phyloP scores from a whole-genome alignment of 2,329 filamentous ascomycete genomes.

The Xylaria sp. region DNA sequence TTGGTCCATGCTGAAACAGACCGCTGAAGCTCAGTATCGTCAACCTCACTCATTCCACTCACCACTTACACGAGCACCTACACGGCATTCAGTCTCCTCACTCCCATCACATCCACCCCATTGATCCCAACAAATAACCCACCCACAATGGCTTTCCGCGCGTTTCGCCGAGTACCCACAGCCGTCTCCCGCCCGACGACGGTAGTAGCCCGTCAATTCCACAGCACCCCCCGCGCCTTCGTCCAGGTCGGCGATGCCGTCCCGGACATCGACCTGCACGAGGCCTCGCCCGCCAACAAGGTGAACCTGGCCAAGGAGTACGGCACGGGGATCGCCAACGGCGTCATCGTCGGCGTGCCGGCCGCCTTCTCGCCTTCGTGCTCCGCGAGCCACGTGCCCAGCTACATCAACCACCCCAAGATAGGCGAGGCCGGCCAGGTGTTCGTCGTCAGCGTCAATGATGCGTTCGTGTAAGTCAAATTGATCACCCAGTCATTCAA shows the following conservation, averaged over 20 bases:
- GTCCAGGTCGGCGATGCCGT: conserved; percentile 84
- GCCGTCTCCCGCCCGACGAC: conserved; percentile 40
- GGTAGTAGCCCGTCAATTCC: conserved; percentile 63
- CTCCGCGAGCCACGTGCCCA: conserved; percentile 78
- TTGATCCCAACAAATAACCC: neutral
- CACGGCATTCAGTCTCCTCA: neutral
- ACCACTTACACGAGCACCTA: neutral
- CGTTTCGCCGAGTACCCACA: conserved; percentile 39
- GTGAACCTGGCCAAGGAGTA: conserved; percentile 87
- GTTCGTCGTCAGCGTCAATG: conserved; percentile 93
- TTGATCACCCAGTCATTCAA: neutral
- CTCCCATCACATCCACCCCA: neutral
- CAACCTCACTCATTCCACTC: conserved; percentile 2
- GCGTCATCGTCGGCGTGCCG: conserved; percentile 86
- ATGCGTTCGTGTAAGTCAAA: conserved; percentile 84
- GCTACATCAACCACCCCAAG: conserved; percentile 83
- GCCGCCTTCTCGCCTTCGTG: conserved; percentile 75
- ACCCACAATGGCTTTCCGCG: conserved; percentile 46
- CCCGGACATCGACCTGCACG: conserved; percentile 80
- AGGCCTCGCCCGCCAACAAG: conserved; percentile 91
- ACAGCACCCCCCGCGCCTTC: conserved; percentile 68
- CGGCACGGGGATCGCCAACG: conserved; percentile 67
- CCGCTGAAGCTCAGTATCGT: neutral
- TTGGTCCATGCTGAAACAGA: conserved; percentile 5
- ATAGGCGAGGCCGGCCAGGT: conserved; percentile 84